Percentiles rank a stretch among this genome's conserved stretches.
phyloP scores from a whole-genome alignment of 169 alveolate genomes.

The Babesia bovis region DNA sequence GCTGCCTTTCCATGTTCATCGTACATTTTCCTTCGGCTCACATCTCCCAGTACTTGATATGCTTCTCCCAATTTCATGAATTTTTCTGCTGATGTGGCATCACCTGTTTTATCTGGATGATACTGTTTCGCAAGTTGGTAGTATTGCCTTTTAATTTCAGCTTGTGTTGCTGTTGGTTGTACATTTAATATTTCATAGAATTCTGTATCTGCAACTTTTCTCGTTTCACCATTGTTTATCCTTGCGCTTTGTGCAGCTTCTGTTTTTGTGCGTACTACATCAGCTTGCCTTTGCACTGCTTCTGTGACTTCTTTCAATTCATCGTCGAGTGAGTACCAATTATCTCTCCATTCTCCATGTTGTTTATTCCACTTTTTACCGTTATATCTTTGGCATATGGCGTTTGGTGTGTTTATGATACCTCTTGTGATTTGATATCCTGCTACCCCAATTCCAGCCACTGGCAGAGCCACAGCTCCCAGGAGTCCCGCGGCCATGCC shows the following conservation, averaged over 20 bases:
- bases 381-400: slow-evolving; percentile 79
- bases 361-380: slow-evolving; percentile 89
- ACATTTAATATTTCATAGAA: slow-evolving; percentile 82
- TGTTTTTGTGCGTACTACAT: slow-evolving; percentile 28
- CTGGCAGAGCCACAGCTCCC: slow-evolving; percentile 86
- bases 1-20: slow-evolving; percentile 91
- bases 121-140: slow-evolving; percentile 85
- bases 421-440: slow-evolving; percentile 88
- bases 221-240: slow-evolving; percentile 9
- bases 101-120: slow-evolving; percentile 93
- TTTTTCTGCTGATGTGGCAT: slow-evolving; percentile 83
- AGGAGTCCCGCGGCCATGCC: slow-evolving; percentile 88
- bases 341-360: slow-evolving; percentile 80
- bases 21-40: slow-evolving; percentile 88
- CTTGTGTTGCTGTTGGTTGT: slow-evolving; percentile 81
- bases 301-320: slow-evolving; percentile 66
- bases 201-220: slow-evolving; percentile 80
- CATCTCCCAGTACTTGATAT: slow-evolving; percentile 92
- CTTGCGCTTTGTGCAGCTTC: slow-evolving; percentile 11
- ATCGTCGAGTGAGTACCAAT: slow-evolving; percentile 80
- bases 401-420: slow-evolving; percentile 85
- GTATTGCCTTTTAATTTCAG: slow-evolving; percentile 78
- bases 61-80: slow-evolving; percentile 88
- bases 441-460: slow-evolving; percentile 86
- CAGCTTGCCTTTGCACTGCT: slow-evolving; percentile 34